Evolutionary conservation across 2,329 filamentous ascomycete species (phyloP), one percentile per base, ranked within the genome.

Genomic region (Fusarium sp.): DNA sequence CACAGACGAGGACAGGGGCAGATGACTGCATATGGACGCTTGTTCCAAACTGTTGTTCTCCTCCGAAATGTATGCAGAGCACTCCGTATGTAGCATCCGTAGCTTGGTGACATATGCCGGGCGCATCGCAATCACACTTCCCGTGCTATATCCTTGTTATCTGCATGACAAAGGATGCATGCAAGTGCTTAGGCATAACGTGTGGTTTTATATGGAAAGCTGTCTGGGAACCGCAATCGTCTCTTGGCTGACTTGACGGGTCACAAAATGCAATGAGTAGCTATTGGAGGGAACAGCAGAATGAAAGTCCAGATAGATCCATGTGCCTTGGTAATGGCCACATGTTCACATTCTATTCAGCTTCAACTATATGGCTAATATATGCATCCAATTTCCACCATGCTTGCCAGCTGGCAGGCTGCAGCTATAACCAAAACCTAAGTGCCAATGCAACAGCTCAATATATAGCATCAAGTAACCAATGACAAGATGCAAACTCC

Each of bases 401-500:
- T 48, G 49, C 57, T 54, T 48, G 23, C 46, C 23, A 62, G 19
- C 18, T 43, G 37, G 25, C 14, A 56, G 37, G 53, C 44, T 46
- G 26, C 50, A 67, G 71, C 63, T 70, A 64, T 61, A 30, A 28
- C 39, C 37, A 37, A 58, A 46, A 51, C 46, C 48, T 48, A 53
- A 45, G 51, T 42, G 39, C 28, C 39, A 34, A 48, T 60, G n/a
- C 21, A 26, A 28, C 28, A 10, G 18, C 26, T 56, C 25, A 42
- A 62, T 21, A 13, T 31, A 31, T 25, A 44, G 49, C 34, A 51
- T 42, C 28, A 65, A 45, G 42, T 21, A 30, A n/a, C 46, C 55
- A 49, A 49, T 50, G 56, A 42, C 19, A 43, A 60, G 61, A 31
- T 21, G 46, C 19, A 30, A 44, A 68, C 65, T 68, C 74, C 71